These are phyloP conservation scores for Globisporangium ultimum DNA, from an alignment of 352 stramenopile species.

Conservation along the genomic window DNA sequence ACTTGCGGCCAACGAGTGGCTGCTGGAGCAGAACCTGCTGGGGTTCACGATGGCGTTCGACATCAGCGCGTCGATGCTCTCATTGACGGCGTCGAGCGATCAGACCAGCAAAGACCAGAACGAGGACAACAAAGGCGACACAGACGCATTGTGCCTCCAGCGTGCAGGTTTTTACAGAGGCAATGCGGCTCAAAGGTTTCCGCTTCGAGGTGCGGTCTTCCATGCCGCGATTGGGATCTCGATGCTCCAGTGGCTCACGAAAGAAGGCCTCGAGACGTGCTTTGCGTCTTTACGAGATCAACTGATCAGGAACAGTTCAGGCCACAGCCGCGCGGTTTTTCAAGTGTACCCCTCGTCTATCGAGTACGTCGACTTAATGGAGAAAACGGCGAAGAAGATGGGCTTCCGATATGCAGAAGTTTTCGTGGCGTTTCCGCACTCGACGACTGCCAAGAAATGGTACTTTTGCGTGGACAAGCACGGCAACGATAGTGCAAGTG, in stretches of 20 bases:
- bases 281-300: slow-evolving; percentile 45
- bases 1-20: slow-evolving; percentile 43
- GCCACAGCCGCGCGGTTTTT: slow-evolving; percentile 37
- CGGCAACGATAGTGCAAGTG: background rate
- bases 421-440: slow-evolving; percentile 70
- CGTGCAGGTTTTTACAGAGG: slow-evolving; percentile 52
- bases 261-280: slow-evolving; percentile 49
- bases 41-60: slow-evolving; percentile 64
- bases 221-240: slow-evolving; percentile 69
- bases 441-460: slow-evolving; percentile 73
- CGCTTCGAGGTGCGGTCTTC: slow-evolving; percentile 40
- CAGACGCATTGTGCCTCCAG: slow-evolving; percentile 7
- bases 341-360: slow-evolving; percentile 63
- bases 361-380: slow-evolving; percentile 60
- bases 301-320: slow-evolving; percentile 9
- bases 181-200: slow-evolving; percentile 60
- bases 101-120: background rate
- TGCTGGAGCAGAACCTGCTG: slow-evolving; percentile 25
- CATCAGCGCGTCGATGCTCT: slow-evolving; percentile 75
- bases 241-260: slow-evolving; percentile 82
- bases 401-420: slow-evolving; percentile 52
- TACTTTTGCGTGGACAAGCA: slow-evolving; percentile 38
- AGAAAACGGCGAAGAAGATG: slow-evolving; percentile 33
- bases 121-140: background rate
- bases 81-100: slow-evolving; percentile 21